Conservation (phyloP, 2,329 filamentous ascomycete species). For the Neonectria faginata region DNA sequence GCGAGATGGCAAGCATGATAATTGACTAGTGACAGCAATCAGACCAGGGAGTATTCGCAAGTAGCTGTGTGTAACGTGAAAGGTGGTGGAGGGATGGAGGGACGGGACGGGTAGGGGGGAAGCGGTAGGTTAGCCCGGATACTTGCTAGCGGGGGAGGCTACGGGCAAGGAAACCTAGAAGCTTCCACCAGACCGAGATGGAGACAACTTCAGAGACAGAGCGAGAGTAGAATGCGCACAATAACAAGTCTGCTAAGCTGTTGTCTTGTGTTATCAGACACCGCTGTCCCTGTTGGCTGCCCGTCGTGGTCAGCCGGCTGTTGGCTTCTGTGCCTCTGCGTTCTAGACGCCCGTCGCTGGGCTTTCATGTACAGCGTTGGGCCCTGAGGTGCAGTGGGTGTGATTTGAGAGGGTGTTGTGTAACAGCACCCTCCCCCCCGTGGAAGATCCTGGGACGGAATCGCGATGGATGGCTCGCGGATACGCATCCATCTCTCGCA, state of each 20-base stretch:
- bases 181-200: neutral
- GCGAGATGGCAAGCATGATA: neutral
- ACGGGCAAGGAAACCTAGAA: neutral
- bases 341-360: neutral
- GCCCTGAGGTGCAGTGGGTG: too few species aligned
- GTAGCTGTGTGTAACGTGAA: slow-evolving; percentile 19
- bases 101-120: too few species aligned
- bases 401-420: neutral
- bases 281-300: too few species aligned
- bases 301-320: neutral
- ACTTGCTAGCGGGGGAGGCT: neutral
- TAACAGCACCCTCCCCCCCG: neutral
- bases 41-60: too few species aligned
- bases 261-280: too few species aligned
- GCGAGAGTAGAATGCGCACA: too few species aligned
- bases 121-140: neutral
- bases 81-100: neutral
- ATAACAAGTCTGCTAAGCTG: too few species aligned
- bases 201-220: too few species aligned
- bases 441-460: neutral
- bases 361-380: too few species aligned
- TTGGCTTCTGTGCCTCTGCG: neutral
- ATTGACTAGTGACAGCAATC: neutral
- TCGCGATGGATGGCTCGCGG: neutral
- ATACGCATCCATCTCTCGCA: neutral